Base-by-base conservation (phyloP, 331 rosid species). In the Stylosanthes scabra region DNA sequence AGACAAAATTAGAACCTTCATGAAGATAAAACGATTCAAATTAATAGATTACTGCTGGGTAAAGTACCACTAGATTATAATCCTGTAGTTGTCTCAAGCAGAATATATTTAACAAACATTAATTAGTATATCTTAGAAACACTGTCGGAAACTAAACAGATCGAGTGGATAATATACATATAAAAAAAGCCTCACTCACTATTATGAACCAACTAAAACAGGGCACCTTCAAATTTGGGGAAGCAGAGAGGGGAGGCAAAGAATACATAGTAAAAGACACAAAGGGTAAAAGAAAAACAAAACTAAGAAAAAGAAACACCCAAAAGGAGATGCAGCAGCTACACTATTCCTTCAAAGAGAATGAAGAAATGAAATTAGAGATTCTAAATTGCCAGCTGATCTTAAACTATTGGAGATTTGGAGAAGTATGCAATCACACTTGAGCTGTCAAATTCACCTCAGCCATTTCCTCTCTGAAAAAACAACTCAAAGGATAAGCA, bases 391-490 rank as follows among this genome's bases (percentile, higher is more conserved):
- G 81, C 63, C 51, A 31, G 78, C 59, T 60, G 74, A 77, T 78
- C 67, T 41, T 82, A 84, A 2, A 80, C 74, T 50, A 67, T 57
- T 72, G 37, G 3, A 39, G 75, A 79, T 63, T 57, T 72, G 37
- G 3, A 39, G 75, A 79, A 67, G 76, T 47, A 59, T 70, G 59
- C 78, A 44, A 63, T 59, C 66, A 61, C 59, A 56, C 39, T 65
- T 66, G 68, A 27, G 63, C 60, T 78, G 59, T 71, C 52, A 34
- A 34, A 58, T 82, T 89, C 87, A 92, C 80, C 96, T 86, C 75
- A 87, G 89, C 97, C 97, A 92, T 78, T 83, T 89, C 78, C 88
- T 92, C 86, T 92, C 97, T 92, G 97, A 71, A 83, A 78, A 52
- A 74, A 75, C 44, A 74, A 72, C 64, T 62, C 41, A 65, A 77